Evolutionary conservation across 2,329 filamentous ascomycete genomes (phyloP), one percentile per base, ranked within the genome.

Genomic region (Trichothecium sympodiale): DNA sequence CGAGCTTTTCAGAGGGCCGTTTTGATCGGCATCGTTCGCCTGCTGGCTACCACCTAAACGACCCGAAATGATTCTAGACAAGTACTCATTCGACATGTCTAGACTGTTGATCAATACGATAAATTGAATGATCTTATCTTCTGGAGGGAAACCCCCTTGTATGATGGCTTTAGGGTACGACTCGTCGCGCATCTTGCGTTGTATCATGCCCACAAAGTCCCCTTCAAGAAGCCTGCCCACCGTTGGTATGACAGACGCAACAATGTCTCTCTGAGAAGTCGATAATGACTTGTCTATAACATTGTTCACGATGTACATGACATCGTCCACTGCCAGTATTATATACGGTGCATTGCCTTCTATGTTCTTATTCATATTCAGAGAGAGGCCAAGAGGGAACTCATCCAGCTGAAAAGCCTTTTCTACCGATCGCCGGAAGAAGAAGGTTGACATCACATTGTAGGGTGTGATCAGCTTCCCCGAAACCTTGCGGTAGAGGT

Each of bases 281-380:
- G 84, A 81, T 16, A 96, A 67, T 0, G 86, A 83, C 44, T 89
- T 80, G 44, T 93, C 82, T 7, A 96, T 69, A 25, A 96, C 83
- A 34, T 89, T 81, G 53, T 93, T 94, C 53, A 94, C 84, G 48
- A 98, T 95, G 60, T 96, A 98, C 89, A 98, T 96, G 51, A 96
- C 87, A 61, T 95, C 91, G 62, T 98, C 91, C 8, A 98, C 88
- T 1, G 89, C 88, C 2, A 88, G 87, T 30, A 91, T 89, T 49
- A 98, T 94, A 52, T 85, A 93, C 1, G 91, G 91, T 3, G 86
- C 74, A 47, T 87, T 86, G 39, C 79, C 74, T 35, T 81, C 76
- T 30, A 94, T 67, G 4, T 80, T 68, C 50, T 71, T 83, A 49
- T 71, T 79, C 29, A 80, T 67, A 51, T 80, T 85, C 25, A 98